Evolutionary conservation across 352 stramenopile species (phyloP).

Genomic region (Globisporangium nodosum): DNA sequence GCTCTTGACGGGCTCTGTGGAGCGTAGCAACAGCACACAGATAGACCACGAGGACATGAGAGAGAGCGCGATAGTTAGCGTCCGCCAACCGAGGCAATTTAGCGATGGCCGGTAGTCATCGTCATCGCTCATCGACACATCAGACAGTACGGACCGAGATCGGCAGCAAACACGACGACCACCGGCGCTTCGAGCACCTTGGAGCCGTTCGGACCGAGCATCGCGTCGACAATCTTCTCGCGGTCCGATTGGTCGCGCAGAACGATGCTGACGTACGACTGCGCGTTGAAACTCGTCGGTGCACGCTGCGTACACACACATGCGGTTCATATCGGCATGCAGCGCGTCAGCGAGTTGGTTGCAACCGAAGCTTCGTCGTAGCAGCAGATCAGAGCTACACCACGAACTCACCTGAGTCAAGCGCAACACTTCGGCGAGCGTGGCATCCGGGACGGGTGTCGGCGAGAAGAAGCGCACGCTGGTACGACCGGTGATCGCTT

Average conservation of each 20-base stretch:
- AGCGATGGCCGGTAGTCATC: too few species aligned
- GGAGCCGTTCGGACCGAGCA: conserved; percentile 67
- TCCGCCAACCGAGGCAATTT: too few species aligned
- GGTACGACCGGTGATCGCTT: conserved; percentile 8
- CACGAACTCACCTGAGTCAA: conserved; percentile 42
- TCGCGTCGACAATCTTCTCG: conserved; percentile 59
- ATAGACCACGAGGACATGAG: too few species aligned
- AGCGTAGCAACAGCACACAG: too few species aligned
- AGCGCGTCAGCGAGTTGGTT: too few species aligned
- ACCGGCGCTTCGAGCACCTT: conserved; percentile 78
- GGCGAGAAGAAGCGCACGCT: conserved; percentile 9
- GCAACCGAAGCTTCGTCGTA: too few species aligned
- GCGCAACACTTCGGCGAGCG: conserved; percentile 54
- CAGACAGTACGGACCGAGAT: conserved; percentile 33
- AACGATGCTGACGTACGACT: conserved; percentile 74
- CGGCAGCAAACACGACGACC: conserved; percentile 73
- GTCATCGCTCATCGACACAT: too few species aligned
- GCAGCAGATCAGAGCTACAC: too few species aligned
- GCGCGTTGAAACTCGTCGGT: conserved; percentile 76
- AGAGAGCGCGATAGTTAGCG: too few species aligned
- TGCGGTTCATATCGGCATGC: too few species aligned
- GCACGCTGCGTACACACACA: conserved; percentile 29
- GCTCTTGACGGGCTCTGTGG: conserved; percentile 21
- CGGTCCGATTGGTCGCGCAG: conserved; percentile 66
- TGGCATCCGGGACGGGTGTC: conserved; percentile 38